Conservation (phyloP, 495 filamentous ascomycete species). For the Aspergillus indologenus region DNA sequence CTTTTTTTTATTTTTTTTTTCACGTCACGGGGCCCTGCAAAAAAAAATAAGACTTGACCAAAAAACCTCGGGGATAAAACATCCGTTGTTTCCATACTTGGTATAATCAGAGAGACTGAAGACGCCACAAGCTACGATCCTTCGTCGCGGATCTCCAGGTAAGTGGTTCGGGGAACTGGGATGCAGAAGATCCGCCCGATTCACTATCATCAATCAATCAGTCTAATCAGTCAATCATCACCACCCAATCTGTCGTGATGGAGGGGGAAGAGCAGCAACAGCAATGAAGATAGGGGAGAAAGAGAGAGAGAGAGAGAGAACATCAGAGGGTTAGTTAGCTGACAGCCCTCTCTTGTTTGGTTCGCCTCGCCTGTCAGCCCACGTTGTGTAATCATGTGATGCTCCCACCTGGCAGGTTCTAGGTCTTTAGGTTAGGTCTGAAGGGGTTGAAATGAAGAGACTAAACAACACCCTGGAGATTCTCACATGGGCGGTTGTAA, state of each 20-base stretch:
- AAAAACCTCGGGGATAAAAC: too few species aligned
- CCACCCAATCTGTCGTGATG: conserved; percentile 7
- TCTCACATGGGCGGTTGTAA: background rate
- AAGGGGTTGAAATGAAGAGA: too few species aligned
- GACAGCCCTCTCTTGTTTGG: background rate
- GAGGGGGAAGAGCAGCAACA: background rate
- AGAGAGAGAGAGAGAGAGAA: too few species aligned
- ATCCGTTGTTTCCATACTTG: too few species aligned
- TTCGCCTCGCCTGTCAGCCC: conserved; percentile 17
- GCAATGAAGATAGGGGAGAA: too few species aligned
- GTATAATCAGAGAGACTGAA: background rate
- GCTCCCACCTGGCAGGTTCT: conserved; percentile 19
- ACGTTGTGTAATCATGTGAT: conserved; percentile 25
- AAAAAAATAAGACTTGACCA: conserved; percentile 2
- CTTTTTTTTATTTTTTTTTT: conserved; percentile 10
- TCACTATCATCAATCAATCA: conserved; percentile 14
- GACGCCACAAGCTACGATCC: conserved; percentile 18
- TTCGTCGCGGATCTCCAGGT: conserved; percentile 15
- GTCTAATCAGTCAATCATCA: background rate
- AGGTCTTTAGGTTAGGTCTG: background rate
- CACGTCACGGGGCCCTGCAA: conserved; percentile 17
- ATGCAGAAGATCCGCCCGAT: conserved; percentile 17
- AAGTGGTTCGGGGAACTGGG: conserved; percentile 22
- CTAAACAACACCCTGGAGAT: background rate
- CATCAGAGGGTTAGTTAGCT: too few species aligned